Conservation (phyloP, 139 green algal species). For the Desmodesmus armatus region DNA sequence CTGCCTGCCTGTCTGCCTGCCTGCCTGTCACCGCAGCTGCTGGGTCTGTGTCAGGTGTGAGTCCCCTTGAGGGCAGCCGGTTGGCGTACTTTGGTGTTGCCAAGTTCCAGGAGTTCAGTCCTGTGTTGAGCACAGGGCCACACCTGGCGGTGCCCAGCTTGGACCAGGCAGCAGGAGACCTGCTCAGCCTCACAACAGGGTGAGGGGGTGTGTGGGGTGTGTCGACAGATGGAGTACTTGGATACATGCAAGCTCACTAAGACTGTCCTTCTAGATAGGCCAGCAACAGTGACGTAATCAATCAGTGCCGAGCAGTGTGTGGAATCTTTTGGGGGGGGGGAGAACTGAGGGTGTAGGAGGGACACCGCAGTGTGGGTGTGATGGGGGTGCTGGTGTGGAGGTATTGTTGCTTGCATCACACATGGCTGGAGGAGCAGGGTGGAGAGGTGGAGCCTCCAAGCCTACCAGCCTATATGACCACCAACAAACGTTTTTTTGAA, state of each 20-base stretch:
- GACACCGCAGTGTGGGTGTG: no score
- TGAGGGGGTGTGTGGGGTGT: background rate
- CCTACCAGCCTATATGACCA: background rate
- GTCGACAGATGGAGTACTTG: no score
- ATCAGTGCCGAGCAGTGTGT: no score
- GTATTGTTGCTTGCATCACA: background rate
- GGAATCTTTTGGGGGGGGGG: no score
- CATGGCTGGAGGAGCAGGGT: background rate
- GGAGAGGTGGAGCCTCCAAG: background rate
- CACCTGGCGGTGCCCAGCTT: constrained; percentile 60
- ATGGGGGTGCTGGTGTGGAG: no score
- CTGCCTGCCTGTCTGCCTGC: no score
- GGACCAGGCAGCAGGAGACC: constrained; percentile 66
- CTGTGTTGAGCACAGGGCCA: background rate
- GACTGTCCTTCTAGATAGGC: no score
- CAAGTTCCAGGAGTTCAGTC: constrained; percentile 26
- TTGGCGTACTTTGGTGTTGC: constrained; percentile 32
- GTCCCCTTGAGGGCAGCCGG: background rate
- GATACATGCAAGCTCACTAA: no score
- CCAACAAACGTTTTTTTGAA: background rate
- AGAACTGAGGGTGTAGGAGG: no score
- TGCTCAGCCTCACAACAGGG: constrained; percentile 68
- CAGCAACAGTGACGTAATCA: no score
- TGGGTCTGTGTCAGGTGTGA: background rate
- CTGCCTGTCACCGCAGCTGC: no score